Evolutionary conservation across 2,329 filamentous ascomycete species (phyloP).

Genomic region (Colletotrichum scovillei): DNA sequence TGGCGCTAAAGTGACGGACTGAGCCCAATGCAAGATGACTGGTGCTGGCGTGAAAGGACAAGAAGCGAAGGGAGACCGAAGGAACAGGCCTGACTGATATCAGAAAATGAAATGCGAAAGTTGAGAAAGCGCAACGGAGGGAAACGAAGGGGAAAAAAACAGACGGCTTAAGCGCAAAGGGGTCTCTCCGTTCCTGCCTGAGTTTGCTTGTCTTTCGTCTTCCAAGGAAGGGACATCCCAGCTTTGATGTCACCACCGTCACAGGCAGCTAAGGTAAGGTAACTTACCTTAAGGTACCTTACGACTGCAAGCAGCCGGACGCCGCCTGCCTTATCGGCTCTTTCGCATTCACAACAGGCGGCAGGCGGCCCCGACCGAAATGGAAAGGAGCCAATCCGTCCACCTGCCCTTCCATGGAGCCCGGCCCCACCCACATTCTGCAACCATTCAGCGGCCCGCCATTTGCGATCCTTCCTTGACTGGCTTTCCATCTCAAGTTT

Average conservation of each 20-base stretch:
- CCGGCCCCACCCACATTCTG: background rate
- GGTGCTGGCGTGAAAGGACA: background rate
- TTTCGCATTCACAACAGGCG: background rate
- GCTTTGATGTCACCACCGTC: slow-evolving; percentile 19
- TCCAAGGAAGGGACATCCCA: slow-evolving; percentile 25
- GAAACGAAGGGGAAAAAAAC: background rate
- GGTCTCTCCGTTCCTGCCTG: background rate
- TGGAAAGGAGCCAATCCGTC: no score
- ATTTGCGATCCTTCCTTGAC: background rate
- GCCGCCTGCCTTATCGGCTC: background rate
- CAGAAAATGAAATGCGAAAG: background rate
- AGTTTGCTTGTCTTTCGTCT: background rate
- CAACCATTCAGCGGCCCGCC: background rate
- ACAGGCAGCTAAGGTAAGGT: background rate
- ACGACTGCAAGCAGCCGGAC: background rate
- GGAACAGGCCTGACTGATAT: background rate
- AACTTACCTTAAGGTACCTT: no score
- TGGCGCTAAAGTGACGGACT: slow-evolving; percentile 5
- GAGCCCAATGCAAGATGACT: background rate
- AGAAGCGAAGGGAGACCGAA: no score
- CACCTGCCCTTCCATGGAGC: background rate
- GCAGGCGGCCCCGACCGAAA: background rate
- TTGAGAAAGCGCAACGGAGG: background rate
- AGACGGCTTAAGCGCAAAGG: background rate
- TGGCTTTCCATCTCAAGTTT: no score